phyloP scores from a whole-genome alignment of 2,329 filamentous ascomycete genomes.

The Fusarium secorum region DNA sequence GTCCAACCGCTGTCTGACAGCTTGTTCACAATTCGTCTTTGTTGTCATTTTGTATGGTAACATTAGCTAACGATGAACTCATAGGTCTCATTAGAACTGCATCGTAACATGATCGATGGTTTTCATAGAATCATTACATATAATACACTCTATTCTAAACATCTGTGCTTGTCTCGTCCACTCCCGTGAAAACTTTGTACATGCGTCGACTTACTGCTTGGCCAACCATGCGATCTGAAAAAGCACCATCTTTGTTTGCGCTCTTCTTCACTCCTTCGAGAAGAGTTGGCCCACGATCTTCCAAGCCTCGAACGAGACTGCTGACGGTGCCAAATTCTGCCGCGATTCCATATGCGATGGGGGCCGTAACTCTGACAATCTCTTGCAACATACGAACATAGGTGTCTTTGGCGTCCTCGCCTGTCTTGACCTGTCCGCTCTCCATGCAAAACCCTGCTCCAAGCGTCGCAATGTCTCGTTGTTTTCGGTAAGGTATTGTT shows the following conservation, averaged over 20 bases:
- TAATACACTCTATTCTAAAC: conserved; percentile 43
- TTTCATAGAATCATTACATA: conserved; percentile 7
- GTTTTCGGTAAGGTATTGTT: conserved; percentile 74
- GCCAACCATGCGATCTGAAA: conserved; percentile 64
- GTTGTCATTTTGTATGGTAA: conserved; percentile 36
- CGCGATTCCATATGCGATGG: conserved; percentile 75
- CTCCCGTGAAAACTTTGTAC: conserved; percentile 66
- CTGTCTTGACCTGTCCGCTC: conserved; percentile 75
- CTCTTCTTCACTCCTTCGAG: conserved; percentile 69
- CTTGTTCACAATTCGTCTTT: conserved; percentile 34
- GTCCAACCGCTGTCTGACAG: conserved; percentile 85
- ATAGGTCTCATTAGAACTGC: conserved; percentile 10
- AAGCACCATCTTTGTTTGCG: conserved; percentile 64
- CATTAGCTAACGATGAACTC: conserved; percentile 36
- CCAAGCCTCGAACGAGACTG: conserved; percentile 66
- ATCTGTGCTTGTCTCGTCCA: conserved; percentile 64
- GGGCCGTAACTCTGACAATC: conserved; percentile 73
- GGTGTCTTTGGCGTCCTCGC: conserved; percentile 70
- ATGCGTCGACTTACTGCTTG: conserved; percentile 66
- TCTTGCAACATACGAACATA: conserved; percentile 81
- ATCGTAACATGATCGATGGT: neutral
- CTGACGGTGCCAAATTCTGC: conserved; percentile 66
- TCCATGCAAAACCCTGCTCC: conserved; percentile 81
- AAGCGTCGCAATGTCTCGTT: conserved; percentile 57
- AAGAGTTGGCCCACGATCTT: conserved; percentile 63